Conservation (phyloP, 352 stramenopile genomes). For the Elongisporangium anandrum region DNA sequence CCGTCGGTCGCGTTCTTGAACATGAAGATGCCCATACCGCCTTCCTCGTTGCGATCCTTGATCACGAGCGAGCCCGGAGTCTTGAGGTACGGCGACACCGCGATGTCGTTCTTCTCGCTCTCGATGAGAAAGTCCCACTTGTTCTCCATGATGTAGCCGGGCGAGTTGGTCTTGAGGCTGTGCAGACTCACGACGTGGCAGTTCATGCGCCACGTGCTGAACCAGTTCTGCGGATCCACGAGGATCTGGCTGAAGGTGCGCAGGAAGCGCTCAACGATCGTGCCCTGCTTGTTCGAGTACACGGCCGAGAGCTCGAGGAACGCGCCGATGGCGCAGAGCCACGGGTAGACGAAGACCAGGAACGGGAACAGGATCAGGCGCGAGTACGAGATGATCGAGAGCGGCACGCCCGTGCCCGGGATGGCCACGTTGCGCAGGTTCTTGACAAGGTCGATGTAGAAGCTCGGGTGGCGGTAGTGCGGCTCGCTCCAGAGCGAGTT, state of each 20-base stretch:
- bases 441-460: conserved; percentile 92
- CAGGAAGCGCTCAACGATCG: conserved; percentile 88
- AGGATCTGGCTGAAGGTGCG: conserved; percentile 83
- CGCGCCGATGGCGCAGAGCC: conserved; percentile 77
- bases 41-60: conserved; percentile 98
- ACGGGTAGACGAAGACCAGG: conserved; percentile 86
- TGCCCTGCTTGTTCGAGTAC: conserved; percentile 56
- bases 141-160: conserved; percentile 96
- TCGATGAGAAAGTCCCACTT: conserved; percentile 98
- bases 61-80: conserved; percentile 89
- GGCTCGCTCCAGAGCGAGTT: conserved; percentile 94
- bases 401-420: conserved; percentile 93
- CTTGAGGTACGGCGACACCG: conserved; percentile 93
- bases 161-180: conserved; percentile 89
- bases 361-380: conserved; percentile 83
- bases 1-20: conserved; percentile 95
- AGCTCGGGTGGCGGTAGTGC: conserved; percentile 96
- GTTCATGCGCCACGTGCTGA: conserved; percentile 97
- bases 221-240: conserved; percentile 94
- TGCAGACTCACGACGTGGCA: conserved; percentile 93
- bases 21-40: conserved; percentile 96
- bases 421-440: conserved; percentile 98
- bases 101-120: conserved; percentile 87
- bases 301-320: conserved; percentile 67
- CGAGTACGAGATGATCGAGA: conserved; percentile 87